phyloP scores from a whole-genome alignment of 495 filamentous ascomycete genomes.

The Trichoderma gamsii region DNA sequence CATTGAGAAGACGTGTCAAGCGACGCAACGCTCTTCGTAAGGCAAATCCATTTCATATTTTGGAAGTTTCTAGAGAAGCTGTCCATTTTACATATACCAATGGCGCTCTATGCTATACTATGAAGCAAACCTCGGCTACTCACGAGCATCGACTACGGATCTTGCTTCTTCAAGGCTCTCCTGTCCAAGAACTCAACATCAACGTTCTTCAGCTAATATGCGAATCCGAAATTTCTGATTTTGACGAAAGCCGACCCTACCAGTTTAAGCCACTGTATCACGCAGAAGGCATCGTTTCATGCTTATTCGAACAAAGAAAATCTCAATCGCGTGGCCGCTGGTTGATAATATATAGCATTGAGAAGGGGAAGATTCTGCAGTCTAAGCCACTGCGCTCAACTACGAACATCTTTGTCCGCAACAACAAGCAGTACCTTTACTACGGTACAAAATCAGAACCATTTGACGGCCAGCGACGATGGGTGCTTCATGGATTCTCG shows the following conservation, averaged over 20 bases:
- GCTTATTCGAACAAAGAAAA: constrained; percentile 36
- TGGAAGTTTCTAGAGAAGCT: constrained; percentile 50
- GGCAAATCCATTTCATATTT: constrained; percentile 56
- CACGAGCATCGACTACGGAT: constrained; percentile 53
- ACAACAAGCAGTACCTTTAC: constrained; percentile 58
- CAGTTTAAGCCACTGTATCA: constrained; percentile 57
- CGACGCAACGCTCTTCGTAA: constrained; percentile 56
- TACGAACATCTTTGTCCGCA: constrained; percentile 60
- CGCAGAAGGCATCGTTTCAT: constrained; percentile 54
- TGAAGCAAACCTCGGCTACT: constrained; percentile 22
- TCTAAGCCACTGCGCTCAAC: constrained; percentile 39
- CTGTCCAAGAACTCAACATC: constrained; percentile 51
- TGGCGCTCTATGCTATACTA: constrained; percentile 56
- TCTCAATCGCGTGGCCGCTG: constrained; percentile 27
- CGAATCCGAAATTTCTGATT: constrained; percentile 25
- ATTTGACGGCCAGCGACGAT: constrained; percentile 49
- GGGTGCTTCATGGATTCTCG: constrained; percentile 54
- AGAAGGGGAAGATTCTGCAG: constrained; percentile 35
- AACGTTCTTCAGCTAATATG: constrained; percentile 46
- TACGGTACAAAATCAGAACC: constrained; percentile 55
- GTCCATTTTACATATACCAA: constrained; percentile 57
- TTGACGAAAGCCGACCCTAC: constrained; percentile 32
- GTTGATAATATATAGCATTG: constrained; percentile 56
- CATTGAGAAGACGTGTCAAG: constrained; percentile 54
- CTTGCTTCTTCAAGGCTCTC: constrained; percentile 51